A percentile compares a stretch with the other conserved stretches of the same genome.
Evolutionary conservation across 805 yeast genomes (phyloP).

Genomic region (Yarrowia sp.): DNA sequence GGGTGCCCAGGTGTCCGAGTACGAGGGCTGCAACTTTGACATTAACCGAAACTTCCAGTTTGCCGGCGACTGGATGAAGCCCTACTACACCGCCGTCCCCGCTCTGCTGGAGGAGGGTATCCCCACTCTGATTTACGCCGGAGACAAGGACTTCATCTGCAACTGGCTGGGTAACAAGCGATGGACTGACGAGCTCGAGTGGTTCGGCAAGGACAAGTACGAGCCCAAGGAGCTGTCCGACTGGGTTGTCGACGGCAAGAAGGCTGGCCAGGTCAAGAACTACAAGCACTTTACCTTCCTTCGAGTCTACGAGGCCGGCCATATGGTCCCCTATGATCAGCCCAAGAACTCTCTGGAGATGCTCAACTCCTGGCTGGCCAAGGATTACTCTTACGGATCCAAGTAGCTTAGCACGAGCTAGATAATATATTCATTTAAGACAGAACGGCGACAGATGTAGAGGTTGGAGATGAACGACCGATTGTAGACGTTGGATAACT

Average conservation of each 20-base stretch:
- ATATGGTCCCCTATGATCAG: constrained; percentile 89
- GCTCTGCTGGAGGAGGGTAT: constrained; percentile 59
- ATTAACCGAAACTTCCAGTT: constrained; percentile 69
- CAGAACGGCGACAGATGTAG: too few species aligned
- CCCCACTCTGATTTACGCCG: constrained; percentile 86
- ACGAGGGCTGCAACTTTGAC: constrained; percentile 75
- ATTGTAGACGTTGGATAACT: too few species aligned
- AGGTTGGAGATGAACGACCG: too few species aligned
- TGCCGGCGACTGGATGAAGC: constrained; percentile 65
- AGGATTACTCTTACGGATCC: constrained; percentile 38
- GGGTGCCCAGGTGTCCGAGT: constrained; percentile 85
- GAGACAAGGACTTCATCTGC: constrained; percentile 89
- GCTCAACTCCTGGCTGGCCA: constrained; percentile 72
- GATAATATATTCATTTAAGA: not conserved
- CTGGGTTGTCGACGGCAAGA: constrained; percentile 39
- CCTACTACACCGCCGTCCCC: constrained; percentile 55
- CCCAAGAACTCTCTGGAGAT: constrained; percentile 68
- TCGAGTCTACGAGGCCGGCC: constrained; percentile 80
- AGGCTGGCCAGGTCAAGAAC: constrained; percentile 69
- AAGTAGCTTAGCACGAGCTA: not conserved
- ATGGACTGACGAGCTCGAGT: constrained; percentile 72
- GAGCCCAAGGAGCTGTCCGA: constrained; percentile 45
- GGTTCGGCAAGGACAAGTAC: constrained; percentile 57
- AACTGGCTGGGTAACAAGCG: constrained; percentile 90
- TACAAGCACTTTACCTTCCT: constrained; percentile 68